Percentiles rank a stretch among this genome's conserved stretches.
Conservation (phyloP, 495 filamentous ascomycete species). For the Ramalina intermedia region DNA sequence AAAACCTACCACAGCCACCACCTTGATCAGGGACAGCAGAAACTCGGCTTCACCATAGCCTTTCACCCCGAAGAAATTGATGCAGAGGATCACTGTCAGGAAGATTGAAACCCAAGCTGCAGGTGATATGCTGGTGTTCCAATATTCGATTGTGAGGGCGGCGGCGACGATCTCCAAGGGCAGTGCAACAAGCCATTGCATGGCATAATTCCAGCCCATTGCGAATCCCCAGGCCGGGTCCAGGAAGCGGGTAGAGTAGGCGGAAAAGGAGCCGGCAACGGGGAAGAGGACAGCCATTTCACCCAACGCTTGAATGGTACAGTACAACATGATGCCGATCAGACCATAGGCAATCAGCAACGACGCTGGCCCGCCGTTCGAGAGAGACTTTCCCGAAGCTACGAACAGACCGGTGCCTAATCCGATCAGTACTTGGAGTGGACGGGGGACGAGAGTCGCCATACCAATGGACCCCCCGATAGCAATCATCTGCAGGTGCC, state of each 20-base stretch:
- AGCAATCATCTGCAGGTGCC: conserved; percentile 41
- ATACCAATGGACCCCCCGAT: conserved; percentile 70
- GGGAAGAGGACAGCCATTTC: conserved; percentile 88
- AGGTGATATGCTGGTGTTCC: conserved; percentile 51
- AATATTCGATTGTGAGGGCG: conserved; percentile 77
- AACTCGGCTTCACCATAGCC: conserved; percentile 90
- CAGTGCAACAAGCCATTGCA: conserved; percentile 85
- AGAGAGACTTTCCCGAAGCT: conserved; percentile 64
- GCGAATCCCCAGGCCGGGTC: conserved; percentile 96
- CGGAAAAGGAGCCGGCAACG: conserved; percentile 82
- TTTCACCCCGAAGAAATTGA: conserved; percentile 78
- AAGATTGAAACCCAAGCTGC: conserved; percentile 81
- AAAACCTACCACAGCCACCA: conserved; percentile 74
- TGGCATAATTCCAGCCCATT: conserved; percentile 96
- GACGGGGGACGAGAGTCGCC: conserved; percentile 4
- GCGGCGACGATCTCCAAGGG: conserved; percentile 87
- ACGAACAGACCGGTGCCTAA: conserved; percentile 85
- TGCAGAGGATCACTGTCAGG: conserved; percentile 52
- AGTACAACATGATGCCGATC: conserved; percentile 82
- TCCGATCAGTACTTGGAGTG: neutral
- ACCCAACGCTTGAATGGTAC: conserved; percentile 80
- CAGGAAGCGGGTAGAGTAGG: conserved; percentile 82
- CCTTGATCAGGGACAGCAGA: conserved; percentile 72
- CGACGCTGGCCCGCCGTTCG: conserved; percentile 70
- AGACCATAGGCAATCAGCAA: conserved; percentile 68